phyloP scores from a whole-genome alignment of 805 yeast genomes.

The Lachancea waltii region DNA sequence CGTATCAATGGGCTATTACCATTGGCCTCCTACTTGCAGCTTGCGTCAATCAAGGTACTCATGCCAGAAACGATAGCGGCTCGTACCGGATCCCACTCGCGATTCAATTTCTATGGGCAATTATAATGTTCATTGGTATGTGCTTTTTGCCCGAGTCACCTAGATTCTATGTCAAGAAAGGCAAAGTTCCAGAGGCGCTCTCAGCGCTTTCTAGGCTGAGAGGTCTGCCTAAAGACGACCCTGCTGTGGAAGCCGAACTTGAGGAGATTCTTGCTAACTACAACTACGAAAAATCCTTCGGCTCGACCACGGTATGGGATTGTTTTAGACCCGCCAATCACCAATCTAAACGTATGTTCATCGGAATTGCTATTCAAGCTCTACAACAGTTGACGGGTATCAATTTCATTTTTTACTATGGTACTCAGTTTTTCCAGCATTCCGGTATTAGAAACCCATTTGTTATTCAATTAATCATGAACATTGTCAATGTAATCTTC shows the following conservation, averaged over 20 bases:
- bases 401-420: slow-evolving; percentile 64
- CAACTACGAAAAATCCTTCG: slow-evolving; percentile 54
- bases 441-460: slow-evolving; percentile 56
- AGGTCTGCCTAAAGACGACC: slow-evolving; percentile 47
- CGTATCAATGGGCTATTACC: slow-evolving; percentile 68
- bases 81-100: slow-evolving; percentile 57
- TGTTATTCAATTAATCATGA: slow-evolving; percentile 53
- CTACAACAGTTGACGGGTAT: slow-evolving; percentile 66
- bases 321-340: slow-evolving; percentile 49
- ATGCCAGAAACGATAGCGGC: slow-evolving; percentile 36
- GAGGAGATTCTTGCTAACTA: slow-evolving; percentile 54
- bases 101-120: slow-evolving; percentile 45
- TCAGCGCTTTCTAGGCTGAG: slow-evolving; percentile 53
- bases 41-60: slow-evolving; percentile 61
- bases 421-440: slow-evolving; percentile 55
- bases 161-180: slow-evolving; percentile 53
- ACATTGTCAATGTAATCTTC: slow-evolving; percentile 55
- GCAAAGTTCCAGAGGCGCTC: slow-evolving; percentile 56
- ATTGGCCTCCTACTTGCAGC: slow-evolving; percentile 65
- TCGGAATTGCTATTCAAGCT: slow-evolving; percentile 54
- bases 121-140: slow-evolving; percentile 36
- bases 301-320: slow-evolving; percentile 61
- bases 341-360: slow-evolving; percentile 40
- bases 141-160: slow-evolving; percentile 69
- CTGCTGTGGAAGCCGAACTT: slow-evolving; percentile 50